These are phyloP conservation scores for Coemansia sp. DNA, from an alignment of 192 early-diverging fungal genomes.

Conservation along the genomic window DNA sequence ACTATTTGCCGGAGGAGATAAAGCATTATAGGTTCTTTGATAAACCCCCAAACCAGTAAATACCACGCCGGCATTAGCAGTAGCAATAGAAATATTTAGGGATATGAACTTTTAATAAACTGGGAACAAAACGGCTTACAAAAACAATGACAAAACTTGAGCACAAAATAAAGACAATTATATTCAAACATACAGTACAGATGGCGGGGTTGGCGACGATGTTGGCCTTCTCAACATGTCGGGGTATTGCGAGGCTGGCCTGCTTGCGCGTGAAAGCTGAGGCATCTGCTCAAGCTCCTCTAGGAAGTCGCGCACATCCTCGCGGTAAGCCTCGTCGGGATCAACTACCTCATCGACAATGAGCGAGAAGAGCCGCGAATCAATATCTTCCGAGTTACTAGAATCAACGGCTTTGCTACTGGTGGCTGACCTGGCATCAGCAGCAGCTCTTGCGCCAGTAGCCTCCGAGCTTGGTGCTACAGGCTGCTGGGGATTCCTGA, in stretches of 20 bases:
- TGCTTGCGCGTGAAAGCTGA: conserved; percentile 6
- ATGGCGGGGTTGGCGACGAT: not conserved
- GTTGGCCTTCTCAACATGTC: not conserved
- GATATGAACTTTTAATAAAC: not conserved
- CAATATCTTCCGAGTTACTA: conserved; percentile 22
- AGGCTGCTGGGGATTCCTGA: conserved; percentile 20
- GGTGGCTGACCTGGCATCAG: not conserved
- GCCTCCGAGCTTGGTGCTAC: not conserved
- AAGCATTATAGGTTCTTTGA: conserved; percentile 63
- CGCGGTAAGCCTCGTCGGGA: conserved; percentile 50
- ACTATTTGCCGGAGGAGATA: conserved; percentile 74
- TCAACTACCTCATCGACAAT: conserved; percentile 51
- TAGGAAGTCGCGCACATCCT: conserved; percentile 46
- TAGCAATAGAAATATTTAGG: not conserved
- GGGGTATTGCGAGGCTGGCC: not conserved
- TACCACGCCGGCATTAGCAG: not conserved
- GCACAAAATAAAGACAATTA: not conserved
- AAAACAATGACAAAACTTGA: not conserved
- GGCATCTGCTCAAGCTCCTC: conserved; percentile 42
- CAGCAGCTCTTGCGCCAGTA: not conserved
- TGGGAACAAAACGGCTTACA: not conserved
- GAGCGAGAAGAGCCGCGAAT: conserved; percentile 44
- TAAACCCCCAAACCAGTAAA: not conserved
- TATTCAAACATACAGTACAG: not conserved
- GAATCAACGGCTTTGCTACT: not conserved